These are phyloP conservation scores for Ceratobasidium sp. DNA, from an alignment of 1,284 basidiomycete species.

Conservation along the genomic window DNA sequence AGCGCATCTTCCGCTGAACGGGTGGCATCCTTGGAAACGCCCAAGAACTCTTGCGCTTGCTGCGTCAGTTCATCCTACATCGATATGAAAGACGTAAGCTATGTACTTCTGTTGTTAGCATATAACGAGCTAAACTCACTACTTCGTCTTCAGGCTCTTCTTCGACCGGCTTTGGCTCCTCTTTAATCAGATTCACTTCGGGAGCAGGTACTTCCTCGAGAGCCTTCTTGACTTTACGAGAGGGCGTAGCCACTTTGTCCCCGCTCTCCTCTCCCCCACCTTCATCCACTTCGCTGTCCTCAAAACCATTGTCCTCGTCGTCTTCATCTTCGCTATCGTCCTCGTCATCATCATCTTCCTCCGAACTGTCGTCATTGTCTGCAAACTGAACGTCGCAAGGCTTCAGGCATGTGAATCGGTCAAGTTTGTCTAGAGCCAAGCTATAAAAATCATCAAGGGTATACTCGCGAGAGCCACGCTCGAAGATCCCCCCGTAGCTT, in stretches of 20 bases:
- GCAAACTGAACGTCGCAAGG: slow-evolving; percentile 58
- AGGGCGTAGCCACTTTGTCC: slow-evolving; percentile 2
- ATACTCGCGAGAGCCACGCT: slow-evolving; percentile 81
- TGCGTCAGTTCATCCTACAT: slow-evolving; percentile 65
- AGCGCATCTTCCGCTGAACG: slow-evolving; percentile 77
- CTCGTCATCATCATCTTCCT: slow-evolving; percentile 50
- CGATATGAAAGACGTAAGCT: background rate
- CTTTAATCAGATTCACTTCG: slow-evolving; percentile 46
- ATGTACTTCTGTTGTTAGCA: too few relatives aligned
- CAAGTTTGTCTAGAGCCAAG: slow-evolving; percentile 82
- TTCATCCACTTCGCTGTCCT: slow-evolving; percentile 51
- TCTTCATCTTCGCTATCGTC: slow-evolving; percentile 53
- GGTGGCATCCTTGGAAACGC: slow-evolving; percentile 71
- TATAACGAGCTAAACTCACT: background rate
- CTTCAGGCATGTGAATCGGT: slow-evolving; percentile 77
- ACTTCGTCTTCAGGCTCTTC: slow-evolving; percentile 43
- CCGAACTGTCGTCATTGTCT: slow-evolving; percentile 51
- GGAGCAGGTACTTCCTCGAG: slow-evolving; percentile 32
- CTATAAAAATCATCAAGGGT: slow-evolving; percentile 87
- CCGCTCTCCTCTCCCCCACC: slow-evolving; percentile 47
- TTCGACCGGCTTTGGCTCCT: slow-evolving; percentile 46
- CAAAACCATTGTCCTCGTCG: slow-evolving; percentile 51
- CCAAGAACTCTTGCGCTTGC: slow-evolving; percentile 77
- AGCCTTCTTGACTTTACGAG: slow-evolving; percentile 9
- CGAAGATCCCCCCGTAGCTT: slow-evolving; percentile 90